Conservation (phyloP, 257 asterid species). For the Gynochthodes officinalis region DNA sequence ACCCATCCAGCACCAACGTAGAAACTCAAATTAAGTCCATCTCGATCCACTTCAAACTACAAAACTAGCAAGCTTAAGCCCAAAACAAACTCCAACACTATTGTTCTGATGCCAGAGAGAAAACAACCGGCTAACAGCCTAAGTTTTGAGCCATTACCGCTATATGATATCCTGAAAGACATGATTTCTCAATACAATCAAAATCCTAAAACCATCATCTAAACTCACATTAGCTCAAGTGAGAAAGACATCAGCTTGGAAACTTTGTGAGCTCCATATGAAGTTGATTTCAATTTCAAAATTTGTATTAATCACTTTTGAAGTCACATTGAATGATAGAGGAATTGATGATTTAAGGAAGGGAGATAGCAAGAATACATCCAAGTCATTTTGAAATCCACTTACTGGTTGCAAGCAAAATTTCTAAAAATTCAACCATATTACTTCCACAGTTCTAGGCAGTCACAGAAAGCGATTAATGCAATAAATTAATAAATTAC, state of each 20-base stretch:
- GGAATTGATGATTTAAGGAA: background rate
- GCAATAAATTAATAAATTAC: background rate
- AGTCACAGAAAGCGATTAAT: background rate
- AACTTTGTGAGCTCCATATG: background rate
- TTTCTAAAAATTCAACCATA: background rate
- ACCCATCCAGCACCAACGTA: background rate
- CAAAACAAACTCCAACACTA: background rate
- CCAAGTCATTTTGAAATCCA: background rate
- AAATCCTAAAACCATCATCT: background rate
- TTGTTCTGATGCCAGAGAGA: background rate
- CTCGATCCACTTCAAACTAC: background rate
- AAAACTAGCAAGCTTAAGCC: background rate
- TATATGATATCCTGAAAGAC: background rate
- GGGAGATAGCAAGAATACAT: background rate
- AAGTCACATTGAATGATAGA: background rate
- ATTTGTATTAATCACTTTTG: background rate
- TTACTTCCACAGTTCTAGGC: background rate
- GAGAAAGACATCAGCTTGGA: background rate
- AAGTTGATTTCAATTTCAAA: background rate
- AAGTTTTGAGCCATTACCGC: background rate
- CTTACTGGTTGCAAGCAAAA: background rate
- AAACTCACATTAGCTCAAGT: background rate
- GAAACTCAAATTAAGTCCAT: background rate
- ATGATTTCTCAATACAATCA: background rate
- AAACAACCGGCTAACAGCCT: background rate